Evolutionary conservation across 1,139 yeast species (phyloP).

Genomic region (Yamadazyma blattariae): DNA sequence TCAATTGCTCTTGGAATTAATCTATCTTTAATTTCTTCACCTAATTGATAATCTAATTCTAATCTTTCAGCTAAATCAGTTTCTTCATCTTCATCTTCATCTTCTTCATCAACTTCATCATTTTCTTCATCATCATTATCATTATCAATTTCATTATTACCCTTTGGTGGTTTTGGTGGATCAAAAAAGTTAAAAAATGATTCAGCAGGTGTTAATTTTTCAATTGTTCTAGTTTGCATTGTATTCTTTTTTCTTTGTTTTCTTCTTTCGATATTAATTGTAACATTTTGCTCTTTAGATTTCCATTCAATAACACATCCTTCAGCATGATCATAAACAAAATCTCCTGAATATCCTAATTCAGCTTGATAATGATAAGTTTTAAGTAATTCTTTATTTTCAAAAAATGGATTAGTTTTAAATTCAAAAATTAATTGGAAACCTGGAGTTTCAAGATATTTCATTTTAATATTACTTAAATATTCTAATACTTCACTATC

Average conservation of each 20-base stretch:
- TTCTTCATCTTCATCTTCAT: conserved; percentile 47
- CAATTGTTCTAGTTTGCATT: conserved; percentile 94
- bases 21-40: conserved; percentile 95
- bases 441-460: conserved; percentile 86
- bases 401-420: conserved; percentile 72
- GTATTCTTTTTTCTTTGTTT: conserved; percentile 98
- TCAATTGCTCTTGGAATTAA: conserved; percentile 94
- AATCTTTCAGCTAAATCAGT: conserved; percentile 80
- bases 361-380: conserved; percentile 94
- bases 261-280: conserved; percentile 86
- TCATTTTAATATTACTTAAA: conserved; percentile 72
- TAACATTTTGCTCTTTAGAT: conserved; percentile 76
- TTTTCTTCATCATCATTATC: conserved; percentile 44
- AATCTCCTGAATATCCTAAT: conserved; percentile 92
- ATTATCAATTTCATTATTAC: conserved; percentile 44
- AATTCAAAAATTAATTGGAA: conserved; percentile 85
- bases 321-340: conserved; percentile 94
- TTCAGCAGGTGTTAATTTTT: conserved; percentile 87
- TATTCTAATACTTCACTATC: conserved; percentile 80
- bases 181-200: conserved; percentile 94
- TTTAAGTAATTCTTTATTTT: conserved; percentile 69
- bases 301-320: conserved; percentile 87
- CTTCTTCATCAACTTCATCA: conserved; percentile 36
- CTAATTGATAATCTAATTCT: conserved; percentile 91
- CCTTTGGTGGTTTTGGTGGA: conserved; percentile 80